Evolutionary conservation across 805 yeast genomes (phyloP), one percentile per base, ranked within the genome.

Genomic region (Cyberlindnera mycetangii): DNA sequence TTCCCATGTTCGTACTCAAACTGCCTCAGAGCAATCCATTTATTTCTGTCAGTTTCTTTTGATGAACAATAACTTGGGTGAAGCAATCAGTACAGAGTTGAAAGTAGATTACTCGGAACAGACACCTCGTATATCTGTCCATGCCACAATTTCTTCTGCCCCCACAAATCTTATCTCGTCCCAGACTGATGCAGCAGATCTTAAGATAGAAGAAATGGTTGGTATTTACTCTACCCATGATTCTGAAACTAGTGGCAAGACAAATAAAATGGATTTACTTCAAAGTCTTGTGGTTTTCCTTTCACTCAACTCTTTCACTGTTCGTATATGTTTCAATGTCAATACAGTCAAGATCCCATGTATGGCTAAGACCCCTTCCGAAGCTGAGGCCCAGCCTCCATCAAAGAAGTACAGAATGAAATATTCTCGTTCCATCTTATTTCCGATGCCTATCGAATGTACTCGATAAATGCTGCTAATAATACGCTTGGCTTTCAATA

Each of bases 351-450:
- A 31, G 11, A 4, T 24, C 11, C 12, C 15, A 19, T 5, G 5
- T 15, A 11, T 16, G 20, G 14, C 16, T 15, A 21, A 5, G 15
- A 14, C 14, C n/a, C n/a, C n/a, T n/a, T n/a, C n/a, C 3, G 38
- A 35, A 19, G 20, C 30, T 6, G 38, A 35, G 20, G 18, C 30
- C 12, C 38, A 35, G 15, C n/a, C 4, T 15, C 9, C 18, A 4
- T 10, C 14, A 6, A 21, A 15, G 15, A 35, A 35, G 37, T 42
- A 36, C 31, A 36, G 28, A 15, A 15, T 42, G 41, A 10, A 28
- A 28, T 42, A 42, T 22, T 31, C 45, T 11, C 39, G 45, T 27
- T 36, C 45, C 2, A 37, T 42, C 32, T 25, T 42, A 14, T 42
- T 42, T 21, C 45, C 45, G n/a, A 35, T 35, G 38, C 38, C 38